Evolutionary conservation across 306 rosid species (phyloP), one percentile per base, ranked within the genome.

Genomic region (Cicer judaicum): DNA sequence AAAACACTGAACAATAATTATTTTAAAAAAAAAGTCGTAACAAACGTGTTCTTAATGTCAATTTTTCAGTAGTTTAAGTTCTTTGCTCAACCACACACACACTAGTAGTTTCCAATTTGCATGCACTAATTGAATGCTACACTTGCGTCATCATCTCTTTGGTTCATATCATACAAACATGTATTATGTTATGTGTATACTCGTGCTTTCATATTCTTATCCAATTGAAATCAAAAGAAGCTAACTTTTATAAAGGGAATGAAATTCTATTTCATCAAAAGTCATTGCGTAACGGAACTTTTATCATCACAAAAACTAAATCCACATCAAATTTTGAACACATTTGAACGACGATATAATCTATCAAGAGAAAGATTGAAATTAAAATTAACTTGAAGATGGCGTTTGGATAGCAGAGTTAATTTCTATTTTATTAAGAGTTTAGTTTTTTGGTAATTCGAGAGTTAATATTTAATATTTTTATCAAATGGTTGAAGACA

Each of bases 181-280:
- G 12, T 49, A 38, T 18, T 19, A 9, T 47, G 36, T 57, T 11
- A 24, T 24, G 29, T 24, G 43, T 15, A 2, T 41, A 9, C 8
- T 9, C 41, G 24, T 75, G 48, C 15, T 55, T 72, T 65, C 70
- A 44, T 10, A n/a, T 43, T 72, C 74, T 72, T 72, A 70, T 72
- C 73, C 73, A 54, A 54, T 55, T 72, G 34, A 16, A 72, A 47
- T 72, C 56, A 63, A 65, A 63, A 70, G 72, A 70, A 77, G 38
- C 14, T 29, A 15, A 16, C 48, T 63, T 62, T 78, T 39, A 62
- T 24, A 60, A 54, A 63, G 13, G 21, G n/a, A 70, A 70, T 29
- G 13, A 8, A 63, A 50, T 21, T 61, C n/a, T 56, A 36, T 38
- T n/a, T 70, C 56, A 61, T 50, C 15, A 21, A 70, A 61, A 50